Percentiles rank a stretch among this genome's conserved stretches.
phyloP scores from a whole-genome alignment of 1,139 yeast genomes.

The Candida sanyaensis region DNA sequence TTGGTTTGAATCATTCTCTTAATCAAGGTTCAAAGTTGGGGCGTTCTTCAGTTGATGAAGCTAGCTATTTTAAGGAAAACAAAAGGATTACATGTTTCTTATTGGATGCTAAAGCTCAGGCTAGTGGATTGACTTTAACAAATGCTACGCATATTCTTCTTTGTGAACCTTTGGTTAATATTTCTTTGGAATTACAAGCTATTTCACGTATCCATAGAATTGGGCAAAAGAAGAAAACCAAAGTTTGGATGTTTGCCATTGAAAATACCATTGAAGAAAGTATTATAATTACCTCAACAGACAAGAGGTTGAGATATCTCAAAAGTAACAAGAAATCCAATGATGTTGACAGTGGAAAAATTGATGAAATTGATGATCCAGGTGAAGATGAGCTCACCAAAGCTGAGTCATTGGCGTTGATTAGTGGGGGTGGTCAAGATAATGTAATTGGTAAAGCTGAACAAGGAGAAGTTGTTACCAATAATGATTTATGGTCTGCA shows the following conservation, averaged over 20 bases:
- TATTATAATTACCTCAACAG: slow-evolving; percentile 61
- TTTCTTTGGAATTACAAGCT: slow-evolving; percentile 87
- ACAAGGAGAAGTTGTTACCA: slow-evolving; percentile 59
- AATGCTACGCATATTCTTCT: slow-evolving; percentile 90
- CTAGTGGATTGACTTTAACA: slow-evolving; percentile 85
- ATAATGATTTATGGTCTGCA: slow-evolving; percentile 61
- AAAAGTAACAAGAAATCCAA: slow-evolving; percentile 12
- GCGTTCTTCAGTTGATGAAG: slow-evolving; percentile 3
- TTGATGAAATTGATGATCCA: background rate
- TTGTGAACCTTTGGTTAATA: slow-evolving; percentile 90
- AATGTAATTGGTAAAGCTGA: slow-evolving; percentile 40
- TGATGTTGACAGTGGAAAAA: background rate
- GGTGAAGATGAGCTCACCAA: slow-evolving; percentile 25
- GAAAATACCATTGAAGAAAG: slow-evolving; percentile 89
- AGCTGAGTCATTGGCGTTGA: slow-evolving; percentile 40
- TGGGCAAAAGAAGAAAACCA: slow-evolving; percentile 79
- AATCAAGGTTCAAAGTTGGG: slow-evolving; percentile 23
- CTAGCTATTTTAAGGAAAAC: slow-evolving; percentile 53
- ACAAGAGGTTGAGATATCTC: slow-evolving; percentile 46
- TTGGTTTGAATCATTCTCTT: slow-evolving; percentile 43
- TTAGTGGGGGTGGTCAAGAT: slow-evolving; percentile 42
- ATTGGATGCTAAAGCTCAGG: slow-evolving; percentile 81
- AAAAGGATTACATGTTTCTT: slow-evolving; percentile 75
- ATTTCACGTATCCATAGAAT: slow-evolving; percentile 89
- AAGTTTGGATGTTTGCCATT: slow-evolving; percentile 89